Base-by-base conservation (phyloP, 1,284 basidiomycete genomes). In the Mycosarcoma mackinlayi region DNA sequence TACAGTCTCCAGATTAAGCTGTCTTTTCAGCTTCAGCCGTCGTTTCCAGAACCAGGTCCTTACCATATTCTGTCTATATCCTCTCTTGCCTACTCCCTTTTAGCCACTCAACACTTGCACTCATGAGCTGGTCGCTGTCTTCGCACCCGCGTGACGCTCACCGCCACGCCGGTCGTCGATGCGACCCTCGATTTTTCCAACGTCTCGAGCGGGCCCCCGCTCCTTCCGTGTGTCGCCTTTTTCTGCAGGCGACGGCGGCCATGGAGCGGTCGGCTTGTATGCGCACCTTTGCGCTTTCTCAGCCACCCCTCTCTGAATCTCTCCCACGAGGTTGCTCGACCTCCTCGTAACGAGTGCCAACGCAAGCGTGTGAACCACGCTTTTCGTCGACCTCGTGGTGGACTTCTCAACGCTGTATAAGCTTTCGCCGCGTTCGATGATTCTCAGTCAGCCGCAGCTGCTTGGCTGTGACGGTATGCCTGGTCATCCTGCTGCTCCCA, bases 21-120 rank as follows among this genome's bases (percentile, higher is more conserved):
- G n/a, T n/a, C n/a, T n/a, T n/a, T n/a, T 27, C 48, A 41, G 4
- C 8, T 11, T 9, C 21, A 21, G 27, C 33, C 27, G 30, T 31
- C 16, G 18, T 42, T 4, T 31, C 14, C 30, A 30, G 60, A 23
- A 47, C 61, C 34, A 30, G 49, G 6, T 58, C 48, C 61, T 64
- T 28, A 64, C 60, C 27, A n/a, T n/a, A n/a, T n/a, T 25, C 6
- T 28, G 34, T 21, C 33, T 35, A 23, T 49, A 18, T 34, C n/a
- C 44, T 44, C 8, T 24, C 16, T 21, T 31, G n/a, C 19, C 25
- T 18, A 14, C 25, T 31, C 13, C 30, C 25, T 10, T 28, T n/a
- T 34, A 62, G 56, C 57, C 63, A 66, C 63, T 65, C 63, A 53
- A 39, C 45, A 39, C 52, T 66, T 66, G 56, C 52, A 59, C 40